phyloP scores from a whole-genome alignment of 2,329 filamentous ascomycete genomes.

The Cadophora gregata region DNA sequence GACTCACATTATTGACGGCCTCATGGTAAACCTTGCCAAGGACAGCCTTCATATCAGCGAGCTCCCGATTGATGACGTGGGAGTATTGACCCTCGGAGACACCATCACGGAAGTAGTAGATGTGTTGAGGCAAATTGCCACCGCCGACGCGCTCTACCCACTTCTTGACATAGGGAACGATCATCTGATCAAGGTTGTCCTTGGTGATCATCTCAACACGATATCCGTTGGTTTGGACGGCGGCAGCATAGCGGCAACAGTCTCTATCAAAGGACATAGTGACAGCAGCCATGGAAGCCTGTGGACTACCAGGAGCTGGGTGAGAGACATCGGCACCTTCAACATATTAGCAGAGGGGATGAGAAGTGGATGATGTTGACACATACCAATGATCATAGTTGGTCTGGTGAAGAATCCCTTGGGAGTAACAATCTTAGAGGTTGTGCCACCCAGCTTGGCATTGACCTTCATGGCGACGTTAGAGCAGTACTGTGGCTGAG shows the following conservation, averaged over 20 bases:
- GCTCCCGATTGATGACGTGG: conserved; percentile 80
- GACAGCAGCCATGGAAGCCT: conserved; percentile 84
- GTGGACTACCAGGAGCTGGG: conserved; percentile 67
- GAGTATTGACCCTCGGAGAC: conserved; percentile 87
- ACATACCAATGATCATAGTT: conserved; percentile 77
- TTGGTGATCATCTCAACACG: conserved; percentile 79
- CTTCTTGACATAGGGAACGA: conserved; percentile 65
- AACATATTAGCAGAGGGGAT: conserved; percentile 60
- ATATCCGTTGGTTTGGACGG: conserved; percentile 82
- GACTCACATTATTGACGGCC: conserved; percentile 38
- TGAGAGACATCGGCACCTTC: conserved; percentile 92
- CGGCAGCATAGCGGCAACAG: conserved; percentile 77
- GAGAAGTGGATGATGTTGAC: neutral
- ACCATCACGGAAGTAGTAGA: conserved; percentile 94
- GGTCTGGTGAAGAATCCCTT: conserved; percentile 53
- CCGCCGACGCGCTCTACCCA: conserved; percentile 66
- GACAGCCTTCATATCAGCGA: conserved; percentile 69
- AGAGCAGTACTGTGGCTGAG: conserved; percentile 82
- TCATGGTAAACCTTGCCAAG: conserved; percentile 52
- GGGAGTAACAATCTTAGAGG: conserved; percentile 50
- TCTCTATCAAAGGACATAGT: conserved; percentile 78
- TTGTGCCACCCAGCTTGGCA: conserved; percentile 88
- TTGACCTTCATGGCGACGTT: conserved; percentile 98
- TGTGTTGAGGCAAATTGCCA: conserved; percentile 66
- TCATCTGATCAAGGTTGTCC: conserved; percentile 68